These are phyloP conservation scores for Tetraselmis striata DNA, from an alignment of 139 green algal genomes.

Conservation along the genomic window DNA sequence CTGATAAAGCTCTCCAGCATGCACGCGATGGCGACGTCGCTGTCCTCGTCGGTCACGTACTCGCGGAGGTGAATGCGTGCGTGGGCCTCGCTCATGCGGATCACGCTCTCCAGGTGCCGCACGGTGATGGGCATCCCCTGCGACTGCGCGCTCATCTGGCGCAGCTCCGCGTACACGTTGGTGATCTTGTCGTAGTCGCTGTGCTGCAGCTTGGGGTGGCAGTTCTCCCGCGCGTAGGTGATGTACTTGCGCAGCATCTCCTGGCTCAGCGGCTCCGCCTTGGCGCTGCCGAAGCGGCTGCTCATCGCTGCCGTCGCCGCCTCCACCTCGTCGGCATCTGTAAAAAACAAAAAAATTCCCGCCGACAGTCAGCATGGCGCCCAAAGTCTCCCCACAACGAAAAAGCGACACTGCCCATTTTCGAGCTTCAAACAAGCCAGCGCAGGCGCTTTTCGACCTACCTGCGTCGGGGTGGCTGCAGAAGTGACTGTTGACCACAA, in stretches of 20 bases:
- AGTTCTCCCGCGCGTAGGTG: conserved; percentile 85
- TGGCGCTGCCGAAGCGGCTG: neutral
- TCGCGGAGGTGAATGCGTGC: conserved; percentile 92
- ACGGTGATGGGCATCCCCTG: conserved; percentile 94
- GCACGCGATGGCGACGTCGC: conserved; percentile 68
- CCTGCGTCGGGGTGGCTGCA: conserved; percentile 61
- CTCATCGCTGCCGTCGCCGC: neutral
- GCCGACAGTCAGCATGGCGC: no score
- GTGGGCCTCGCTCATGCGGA: conserved; percentile 94
- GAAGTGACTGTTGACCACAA: conserved; percentile 86
- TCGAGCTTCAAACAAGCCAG: no score
- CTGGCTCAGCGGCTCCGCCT: conserved; percentile 64
- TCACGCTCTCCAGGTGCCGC: conserved; percentile 94
- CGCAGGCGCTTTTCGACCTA: no score
- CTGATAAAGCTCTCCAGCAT: conserved; percentile 93
- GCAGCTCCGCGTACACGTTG: conserved; percentile 70
- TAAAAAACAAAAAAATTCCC: no score
- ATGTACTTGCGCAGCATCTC: conserved; percentile 96
- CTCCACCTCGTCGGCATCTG: neutral
- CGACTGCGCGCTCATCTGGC: conserved; percentile 59
- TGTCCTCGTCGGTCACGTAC: conserved; percentile 76
- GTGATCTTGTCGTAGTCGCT: conserved; percentile 73
- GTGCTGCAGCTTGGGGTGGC: conserved; percentile 55
- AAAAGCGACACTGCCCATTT: no score
- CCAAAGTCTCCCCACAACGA: no score